Evolutionary conservation across 2,329 filamentous ascomycete species (phyloP).

Genomic region (Sphaerostilbella broomeana): DNA sequence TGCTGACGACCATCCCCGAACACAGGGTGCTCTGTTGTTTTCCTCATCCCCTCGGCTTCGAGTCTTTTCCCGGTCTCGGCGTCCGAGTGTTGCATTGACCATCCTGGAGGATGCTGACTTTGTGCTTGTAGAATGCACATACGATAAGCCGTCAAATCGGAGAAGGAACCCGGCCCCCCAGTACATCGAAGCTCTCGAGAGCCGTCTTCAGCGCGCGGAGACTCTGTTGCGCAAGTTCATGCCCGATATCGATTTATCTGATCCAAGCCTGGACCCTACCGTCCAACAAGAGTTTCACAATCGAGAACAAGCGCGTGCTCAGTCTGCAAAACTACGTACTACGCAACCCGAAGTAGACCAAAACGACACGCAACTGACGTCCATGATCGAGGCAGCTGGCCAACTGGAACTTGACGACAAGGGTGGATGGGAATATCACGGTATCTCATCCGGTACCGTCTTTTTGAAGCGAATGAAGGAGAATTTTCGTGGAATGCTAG

Average conservation of each 20-base stretch:
- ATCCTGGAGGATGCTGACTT: slow-evolving; percentile 3
- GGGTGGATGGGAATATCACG: slow-evolving; percentile 92
- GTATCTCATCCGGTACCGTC: slow-evolving; percentile 83
- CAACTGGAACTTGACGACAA: slow-evolving; percentile 86
- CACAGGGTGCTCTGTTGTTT: background rate
- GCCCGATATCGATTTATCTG: slow-evolving; percentile 77
- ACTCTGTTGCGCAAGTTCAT: slow-evolving; percentile 70
- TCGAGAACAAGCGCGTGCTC: slow-evolving; percentile 44
- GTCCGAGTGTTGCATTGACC: background rate
- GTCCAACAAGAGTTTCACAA: slow-evolving; percentile 63
- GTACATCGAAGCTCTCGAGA: slow-evolving; percentile 86
- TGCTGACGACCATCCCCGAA: slow-evolving; percentile 20
- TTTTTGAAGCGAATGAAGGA: slow-evolving; percentile 84
- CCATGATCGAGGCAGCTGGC: slow-evolving; percentile 91
- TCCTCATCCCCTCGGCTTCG: no score
- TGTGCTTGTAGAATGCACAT: slow-evolving; percentile 68
- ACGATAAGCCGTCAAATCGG: slow-evolving; percentile 89
- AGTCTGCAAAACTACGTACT: slow-evolving; percentile 36
- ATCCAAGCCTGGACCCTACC: slow-evolving; percentile 72
- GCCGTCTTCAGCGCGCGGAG: slow-evolving; percentile 75
- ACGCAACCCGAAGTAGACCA: slow-evolving; percentile 33
- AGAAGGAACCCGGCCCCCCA: slow-evolving; percentile 85
- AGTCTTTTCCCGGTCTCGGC: background rate
- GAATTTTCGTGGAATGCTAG: slow-evolving; percentile 73
- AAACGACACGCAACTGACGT: slow-evolving; percentile 71